Percentiles rank a stretch among this genome's conserved stretches.
Conservation (phyloP, 2,329 filamentous ascomycete genomes). For the Cladosporium oxysporum region DNA sequence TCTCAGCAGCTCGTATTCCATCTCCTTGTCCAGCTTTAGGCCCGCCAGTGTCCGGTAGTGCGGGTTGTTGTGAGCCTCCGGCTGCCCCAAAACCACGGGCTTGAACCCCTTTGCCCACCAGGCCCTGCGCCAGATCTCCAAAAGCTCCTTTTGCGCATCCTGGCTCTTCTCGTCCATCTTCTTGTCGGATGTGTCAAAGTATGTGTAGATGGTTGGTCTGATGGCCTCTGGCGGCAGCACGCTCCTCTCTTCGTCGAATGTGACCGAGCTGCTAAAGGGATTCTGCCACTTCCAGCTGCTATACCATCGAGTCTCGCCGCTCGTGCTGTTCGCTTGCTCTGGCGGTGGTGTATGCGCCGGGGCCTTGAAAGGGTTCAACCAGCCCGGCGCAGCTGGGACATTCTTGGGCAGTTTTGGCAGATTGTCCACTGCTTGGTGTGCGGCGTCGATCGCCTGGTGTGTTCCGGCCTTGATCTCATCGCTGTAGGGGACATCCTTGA, state of each 20-base stretch:
- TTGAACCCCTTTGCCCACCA: constrained; percentile 96
- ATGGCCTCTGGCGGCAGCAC: constrained; percentile 74
- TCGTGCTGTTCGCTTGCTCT: constrained; percentile 75
- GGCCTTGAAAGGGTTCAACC: constrained; percentile 65
- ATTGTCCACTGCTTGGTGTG: constrained; percentile 43
- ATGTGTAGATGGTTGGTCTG: constrained; percentile 82
- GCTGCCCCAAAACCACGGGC: constrained; percentile 75
- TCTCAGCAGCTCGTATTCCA: constrained; percentile 72
- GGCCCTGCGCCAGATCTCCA: constrained; percentile 85
- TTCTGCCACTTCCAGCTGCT: constrained; percentile 87
- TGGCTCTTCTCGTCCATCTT: constrained; percentile 62
- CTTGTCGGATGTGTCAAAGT: constrained; percentile 71
- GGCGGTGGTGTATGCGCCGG: constrained; percentile 71
- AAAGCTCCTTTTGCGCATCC: constrained; percentile 73
- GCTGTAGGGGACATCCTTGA: constrained; percentile 37
- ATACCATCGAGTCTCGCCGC: constrained; percentile 80
- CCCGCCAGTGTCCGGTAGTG: constrained; percentile 70
- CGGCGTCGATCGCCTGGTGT: constrained; percentile 39
- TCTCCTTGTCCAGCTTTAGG: constrained; percentile 58
- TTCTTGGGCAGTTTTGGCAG: constrained; percentile 36
- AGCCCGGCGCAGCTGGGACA: constrained; percentile 38
- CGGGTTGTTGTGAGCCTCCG: constrained; percentile 81
- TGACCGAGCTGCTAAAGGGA: constrained; percentile 80
- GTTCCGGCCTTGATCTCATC: constrained; percentile 42
- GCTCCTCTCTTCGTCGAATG: constrained; percentile 77